Evolutionary conservation across 2,329 filamentous ascomycete genomes (phyloP), one percentile per base, ranked within the genome.

Genomic region (Colletotrichum shisoi): DNA sequence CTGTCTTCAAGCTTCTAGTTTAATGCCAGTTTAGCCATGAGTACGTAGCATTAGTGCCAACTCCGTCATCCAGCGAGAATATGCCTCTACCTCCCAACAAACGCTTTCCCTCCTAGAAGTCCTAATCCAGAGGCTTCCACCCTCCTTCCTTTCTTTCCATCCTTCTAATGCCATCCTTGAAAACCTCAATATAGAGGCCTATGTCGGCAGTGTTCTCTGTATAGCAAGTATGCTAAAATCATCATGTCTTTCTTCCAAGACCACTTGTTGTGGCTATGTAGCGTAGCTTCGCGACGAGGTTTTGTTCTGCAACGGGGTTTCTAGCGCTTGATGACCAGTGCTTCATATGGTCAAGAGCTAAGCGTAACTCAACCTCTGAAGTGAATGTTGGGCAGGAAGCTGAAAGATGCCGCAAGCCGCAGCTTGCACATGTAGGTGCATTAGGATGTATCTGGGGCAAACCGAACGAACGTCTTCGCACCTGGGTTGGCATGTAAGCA

Each of bases 331-430:
- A 48, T 17, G 68, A 57, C 64, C 57, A 69, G 19, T 42, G 48
- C 4, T 34, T 51, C 31, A 70, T 27, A 12, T 54, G 44, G n/a
- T 70, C 69, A 19, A 70, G 59, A 44, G 67, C 63, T 53, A 70
- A 53, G 13, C 69, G 67, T 27, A 70, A 21, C 12, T 70, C 63
- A 39, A 42, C 42, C 24, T 70, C 63, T 17, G 66, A 62, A 31
- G 31, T 42, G 27, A 57, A 42, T 7, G n/a, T 24, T 42, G 57
- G 46, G 53, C 66, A 68, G 9, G 61, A 27, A 42, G 9, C 21
- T 24, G 40, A 48, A 19, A 58, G 37, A 58, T 68, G 66, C 15
- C 45, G 66, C 15, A 68, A 53, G 31, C 52, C 24, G 57, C 66
- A 68, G 4, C 39, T 48, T 27, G 31, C 52, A 44, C 66, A 68